A percentile compares a stretch with the other conserved stretches of the same genome.
phyloP scores from a whole-genome alignment of 345 rosid species.

The Moricandia arvensis region DNA sequence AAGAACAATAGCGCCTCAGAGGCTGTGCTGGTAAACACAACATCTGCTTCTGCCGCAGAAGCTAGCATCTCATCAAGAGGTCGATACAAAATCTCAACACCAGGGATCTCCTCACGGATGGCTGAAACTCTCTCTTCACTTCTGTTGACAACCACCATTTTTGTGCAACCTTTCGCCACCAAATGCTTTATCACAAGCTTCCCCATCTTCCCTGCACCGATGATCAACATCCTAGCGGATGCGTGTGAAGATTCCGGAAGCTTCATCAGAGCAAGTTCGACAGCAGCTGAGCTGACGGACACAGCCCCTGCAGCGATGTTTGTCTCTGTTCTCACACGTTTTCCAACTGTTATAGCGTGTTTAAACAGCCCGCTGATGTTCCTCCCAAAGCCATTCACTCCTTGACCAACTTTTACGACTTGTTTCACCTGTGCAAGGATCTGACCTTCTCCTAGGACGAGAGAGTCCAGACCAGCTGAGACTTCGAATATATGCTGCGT shows the following conservation, averaged over 20 bases:
- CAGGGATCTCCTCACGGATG: not conserved
- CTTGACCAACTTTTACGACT: not conserved
- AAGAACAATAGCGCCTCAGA: not conserved
- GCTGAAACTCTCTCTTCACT: not conserved
- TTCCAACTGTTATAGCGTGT: not conserved
- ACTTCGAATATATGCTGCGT: not conserved
- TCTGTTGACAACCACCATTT: not conserved
- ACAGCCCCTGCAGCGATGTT: not conserved
- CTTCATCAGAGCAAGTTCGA: not conserved
- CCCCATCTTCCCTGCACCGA: not conserved
- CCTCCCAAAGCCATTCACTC: not conserved
- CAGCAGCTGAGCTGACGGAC: not conserved
- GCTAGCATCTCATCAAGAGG: not conserved
- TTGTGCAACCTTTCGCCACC: not conserved
- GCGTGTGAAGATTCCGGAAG: not conserved
- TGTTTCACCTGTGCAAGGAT: not conserved
- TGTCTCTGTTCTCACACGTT: not conserved
- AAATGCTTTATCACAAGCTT: not conserved
- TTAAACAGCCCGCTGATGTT: not conserved
- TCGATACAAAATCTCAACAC: not conserved
- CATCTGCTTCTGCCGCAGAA: not conserved
- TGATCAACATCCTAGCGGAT: not conserved
- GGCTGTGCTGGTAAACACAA: not conserved
- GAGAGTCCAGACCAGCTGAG: not conserved
- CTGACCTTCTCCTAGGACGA: not conserved